Percentiles rank a stretch among this genome's conserved stretches.
Evolutionary conservation across 2,329 filamentous ascomycete genomes (phyloP).

Genomic region (Delphinella strobiligena): DNA sequence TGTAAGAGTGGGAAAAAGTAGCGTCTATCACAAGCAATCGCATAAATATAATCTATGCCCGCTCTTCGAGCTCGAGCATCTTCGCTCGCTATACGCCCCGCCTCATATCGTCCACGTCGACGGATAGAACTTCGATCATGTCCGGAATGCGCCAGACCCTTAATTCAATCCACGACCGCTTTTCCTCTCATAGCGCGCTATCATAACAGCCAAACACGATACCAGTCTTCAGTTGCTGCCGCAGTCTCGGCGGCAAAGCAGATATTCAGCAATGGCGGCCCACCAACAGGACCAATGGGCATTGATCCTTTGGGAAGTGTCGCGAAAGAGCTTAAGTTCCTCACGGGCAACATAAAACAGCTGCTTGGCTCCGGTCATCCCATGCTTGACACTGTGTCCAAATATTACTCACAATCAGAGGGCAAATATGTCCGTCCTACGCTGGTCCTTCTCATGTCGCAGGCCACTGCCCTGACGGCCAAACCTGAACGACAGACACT

Average conservation of each 20-base stretch:
- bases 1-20: too few species aligned
- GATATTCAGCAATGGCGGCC: conserved; percentile 55
- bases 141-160: conserved; percentile 17
- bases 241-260: conserved; percentile 57
- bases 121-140: conserved; percentile 14
- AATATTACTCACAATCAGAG: conserved; percentile 95
- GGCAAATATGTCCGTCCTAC: conserved; percentile 94
- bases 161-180: neutral
- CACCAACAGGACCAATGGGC: conserved; percentile 43
- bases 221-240: conserved; percentile 56
- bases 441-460: conserved; percentile 91
- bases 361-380: conserved; percentile 91
- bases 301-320: conserved; percentile 83
- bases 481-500: conserved; percentile 37
- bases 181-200: conserved; percentile 10
- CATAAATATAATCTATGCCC: conserved; percentile 18
- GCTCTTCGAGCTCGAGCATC: conserved; percentile 19
- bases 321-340: conserved; percentile 90
- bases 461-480: conserved; percentile 74
- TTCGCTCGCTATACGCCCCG: conserved; percentile 20
- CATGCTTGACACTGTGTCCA: conserved; percentile 84
- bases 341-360: conserved; percentile 86
- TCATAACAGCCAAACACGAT: conserved; percentile 28
- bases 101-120: conserved; percentile 10
- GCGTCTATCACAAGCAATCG: neutral